Conservation (phyloP, 306 rosid species). For the Corylus heterophylla region DNA sequence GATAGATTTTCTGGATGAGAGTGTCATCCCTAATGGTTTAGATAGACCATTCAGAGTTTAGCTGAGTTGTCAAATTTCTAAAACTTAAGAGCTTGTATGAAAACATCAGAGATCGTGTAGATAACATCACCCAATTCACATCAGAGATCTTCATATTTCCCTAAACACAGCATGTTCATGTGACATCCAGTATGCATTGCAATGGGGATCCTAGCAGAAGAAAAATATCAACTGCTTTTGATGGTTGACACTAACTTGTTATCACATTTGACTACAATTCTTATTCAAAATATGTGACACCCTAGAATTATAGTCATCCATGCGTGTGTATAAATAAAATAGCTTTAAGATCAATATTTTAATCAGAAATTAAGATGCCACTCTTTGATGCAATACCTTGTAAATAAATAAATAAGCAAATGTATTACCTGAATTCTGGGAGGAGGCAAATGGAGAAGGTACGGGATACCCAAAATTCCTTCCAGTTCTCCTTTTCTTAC, state of each 20-base stretch:
- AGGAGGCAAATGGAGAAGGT: slow-evolving; percentile 84
- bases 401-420: background rate
- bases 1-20: background rate
- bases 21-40: background rate
- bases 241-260: background rate
- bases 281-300: no score
- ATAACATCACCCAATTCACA: no score
- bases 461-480: slow-evolving; percentile 39
- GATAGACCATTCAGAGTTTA: background rate
- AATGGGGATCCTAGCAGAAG: no score
- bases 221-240: no score
- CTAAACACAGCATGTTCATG: no score
- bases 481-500: slow-evolving; percentile 52
- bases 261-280: background rate
- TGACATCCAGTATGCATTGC: no score
- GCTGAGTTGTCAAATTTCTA: no score
- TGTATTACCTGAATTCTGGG: slow-evolving; percentile 88
- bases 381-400: background rate
- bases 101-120: no score
- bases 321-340: background rate
- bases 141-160: no score
- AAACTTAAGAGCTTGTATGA: no score
- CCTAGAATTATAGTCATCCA: no score
- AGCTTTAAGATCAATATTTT: background rate
- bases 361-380: background rate